Conservation (phyloP, 2,329 filamentous ascomycete genomes). For the Beauveria sp. region DNA sequence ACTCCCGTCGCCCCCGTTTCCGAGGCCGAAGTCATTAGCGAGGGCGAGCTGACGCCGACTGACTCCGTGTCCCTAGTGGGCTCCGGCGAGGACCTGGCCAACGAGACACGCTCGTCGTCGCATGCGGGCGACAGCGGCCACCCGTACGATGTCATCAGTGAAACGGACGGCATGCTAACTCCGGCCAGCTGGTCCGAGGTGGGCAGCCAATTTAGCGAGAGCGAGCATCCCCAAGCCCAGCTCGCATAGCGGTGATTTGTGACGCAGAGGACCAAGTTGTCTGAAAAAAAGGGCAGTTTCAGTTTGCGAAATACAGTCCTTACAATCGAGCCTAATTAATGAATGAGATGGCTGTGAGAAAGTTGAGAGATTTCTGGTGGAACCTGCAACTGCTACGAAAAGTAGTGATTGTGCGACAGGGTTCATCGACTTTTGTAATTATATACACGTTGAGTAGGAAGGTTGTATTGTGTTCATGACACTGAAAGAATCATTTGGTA, state of each 20-base stretch:
- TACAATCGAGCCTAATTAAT: too few relatives aligned
- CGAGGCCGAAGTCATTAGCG: slow-evolving; percentile 44
- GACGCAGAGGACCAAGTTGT: too few relatives aligned
- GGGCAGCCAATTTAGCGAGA: slow-evolving; percentile 54
- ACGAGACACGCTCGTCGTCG: slow-evolving; percentile 34
- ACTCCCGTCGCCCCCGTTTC: slow-evolving; percentile 41
- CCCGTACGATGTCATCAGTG: slow-evolving; percentile 50
- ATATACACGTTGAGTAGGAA: too few relatives aligned
- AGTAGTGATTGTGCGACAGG: too few relatives aligned
- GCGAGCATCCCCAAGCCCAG: slow-evolving; percentile 24
- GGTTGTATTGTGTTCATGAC: too few relatives aligned
- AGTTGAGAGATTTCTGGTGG: too few relatives aligned
- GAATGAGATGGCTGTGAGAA: too few relatives aligned
- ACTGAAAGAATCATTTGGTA: background rate
- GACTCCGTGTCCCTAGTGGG: slow-evolving; percentile 49
- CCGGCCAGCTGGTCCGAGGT: slow-evolving; percentile 59
- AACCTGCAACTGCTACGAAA: too few relatives aligned
- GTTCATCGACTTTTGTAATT: too few relatives aligned
- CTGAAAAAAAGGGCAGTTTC: too few relatives aligned
- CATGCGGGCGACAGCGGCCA: slow-evolving; percentile 29
- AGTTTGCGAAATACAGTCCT: too few relatives aligned
- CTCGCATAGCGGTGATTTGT: background rate
- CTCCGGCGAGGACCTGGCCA: slow-evolving; percentile 40
- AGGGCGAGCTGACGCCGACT: slow-evolving; percentile 50
- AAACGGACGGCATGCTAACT: slow-evolving; percentile 51